These are phyloP conservation scores for Candolleomyces aberdarensis DNA, from an alignment of 768 basidiomycete species.

Conservation along the genomic window DNA sequence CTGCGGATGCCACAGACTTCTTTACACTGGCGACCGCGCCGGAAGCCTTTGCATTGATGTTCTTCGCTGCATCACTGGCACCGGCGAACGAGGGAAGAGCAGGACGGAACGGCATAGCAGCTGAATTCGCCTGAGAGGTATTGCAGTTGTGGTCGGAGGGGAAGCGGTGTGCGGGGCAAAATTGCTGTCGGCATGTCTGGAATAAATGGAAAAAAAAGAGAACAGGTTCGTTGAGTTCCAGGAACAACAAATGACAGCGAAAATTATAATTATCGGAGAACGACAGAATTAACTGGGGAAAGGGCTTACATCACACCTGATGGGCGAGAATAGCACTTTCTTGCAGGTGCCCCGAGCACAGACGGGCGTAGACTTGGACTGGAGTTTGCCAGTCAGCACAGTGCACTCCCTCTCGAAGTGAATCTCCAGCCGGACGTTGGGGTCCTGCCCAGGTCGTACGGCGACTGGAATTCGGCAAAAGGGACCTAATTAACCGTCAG, in stretches of 20 bases:
- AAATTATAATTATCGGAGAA: neutral
- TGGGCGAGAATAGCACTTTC: conserved; percentile 73
- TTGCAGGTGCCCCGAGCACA: conserved; percentile 64
- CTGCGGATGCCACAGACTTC: conserved; percentile 25
- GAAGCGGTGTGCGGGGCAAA: conserved; percentile 79
- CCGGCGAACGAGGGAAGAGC: conserved; percentile 21
- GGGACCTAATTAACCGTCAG: conserved; percentile 47
- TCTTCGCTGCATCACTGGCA: conserved; percentile 39
- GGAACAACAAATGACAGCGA: neutral
- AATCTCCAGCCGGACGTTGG: conserved; percentile 76
- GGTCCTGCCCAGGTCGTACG: conserved; percentile 74
- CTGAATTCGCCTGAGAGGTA: conserved; percentile 10
- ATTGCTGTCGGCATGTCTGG: conserved; percentile 70
- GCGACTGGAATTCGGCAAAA: conserved; percentile 75
- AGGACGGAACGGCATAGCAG: conserved; percentile 13
- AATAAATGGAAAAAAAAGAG: neutral
- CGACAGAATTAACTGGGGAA: neutral
- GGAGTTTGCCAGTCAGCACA: conserved; percentile 61
- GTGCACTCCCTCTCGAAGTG: conserved; percentile 68
- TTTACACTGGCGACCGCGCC: conserved; percentile 24
- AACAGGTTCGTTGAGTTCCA: neutral
- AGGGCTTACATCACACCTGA: conserved; percentile 65
- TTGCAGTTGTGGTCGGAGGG: conserved; percentile 66
- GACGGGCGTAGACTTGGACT: conserved; percentile 44
- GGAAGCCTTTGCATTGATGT: conserved; percentile 25